Conservation (phyloP, 352 stramenopile species). For the Pilasporangium apinafurcum region DNA sequence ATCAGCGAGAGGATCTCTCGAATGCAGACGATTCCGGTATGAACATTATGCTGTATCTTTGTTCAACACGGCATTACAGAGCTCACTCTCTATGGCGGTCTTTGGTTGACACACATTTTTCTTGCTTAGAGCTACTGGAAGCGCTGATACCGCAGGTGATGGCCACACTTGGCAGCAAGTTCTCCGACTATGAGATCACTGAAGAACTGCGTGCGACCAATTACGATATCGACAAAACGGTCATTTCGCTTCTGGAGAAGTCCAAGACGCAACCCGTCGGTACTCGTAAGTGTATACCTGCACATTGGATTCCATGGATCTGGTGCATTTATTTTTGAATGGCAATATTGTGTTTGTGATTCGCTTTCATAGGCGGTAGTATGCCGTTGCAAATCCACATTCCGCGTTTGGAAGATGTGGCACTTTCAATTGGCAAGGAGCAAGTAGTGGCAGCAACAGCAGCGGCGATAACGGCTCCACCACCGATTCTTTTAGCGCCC, state of each 20-base stretch:
- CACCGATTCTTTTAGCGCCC: no score
- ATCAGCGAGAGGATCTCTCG: conserved; percentile 21
- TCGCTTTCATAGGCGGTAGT: conserved; percentile 10
- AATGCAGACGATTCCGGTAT: conserved; percentile 28
- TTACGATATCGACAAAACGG: conserved; percentile 73
- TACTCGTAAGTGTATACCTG: conserved; percentile 6
- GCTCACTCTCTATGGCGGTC: conserved; percentile 2
- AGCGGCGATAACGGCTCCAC: conserved; percentile 23
- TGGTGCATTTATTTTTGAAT: no score
- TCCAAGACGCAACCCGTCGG: conserved; percentile 33
- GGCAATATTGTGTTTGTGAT: not conserved
- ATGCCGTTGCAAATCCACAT: conserved; percentile 65
- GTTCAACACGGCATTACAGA: not conserved
- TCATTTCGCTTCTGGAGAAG: conserved; percentile 70
- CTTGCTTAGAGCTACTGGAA: conserved; percentile 38
- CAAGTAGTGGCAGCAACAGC: not conserved
- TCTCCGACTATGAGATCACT: conserved; percentile 51
- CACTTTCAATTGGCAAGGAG: conserved; percentile 25
- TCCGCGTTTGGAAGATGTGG: conserved; percentile 52
- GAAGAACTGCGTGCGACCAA: conserved; percentile 65
- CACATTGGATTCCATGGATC: not conserved
- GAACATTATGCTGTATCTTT: not conserved
- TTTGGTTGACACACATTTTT: conserved; percentile 3
- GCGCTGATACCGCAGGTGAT: conserved; percentile 52
- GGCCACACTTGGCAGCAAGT: conserved; percentile 37